Base-by-base conservation (phyloP, 1,284 basidiomycete genomes). In the Fomitopsis pinicola region DNA sequence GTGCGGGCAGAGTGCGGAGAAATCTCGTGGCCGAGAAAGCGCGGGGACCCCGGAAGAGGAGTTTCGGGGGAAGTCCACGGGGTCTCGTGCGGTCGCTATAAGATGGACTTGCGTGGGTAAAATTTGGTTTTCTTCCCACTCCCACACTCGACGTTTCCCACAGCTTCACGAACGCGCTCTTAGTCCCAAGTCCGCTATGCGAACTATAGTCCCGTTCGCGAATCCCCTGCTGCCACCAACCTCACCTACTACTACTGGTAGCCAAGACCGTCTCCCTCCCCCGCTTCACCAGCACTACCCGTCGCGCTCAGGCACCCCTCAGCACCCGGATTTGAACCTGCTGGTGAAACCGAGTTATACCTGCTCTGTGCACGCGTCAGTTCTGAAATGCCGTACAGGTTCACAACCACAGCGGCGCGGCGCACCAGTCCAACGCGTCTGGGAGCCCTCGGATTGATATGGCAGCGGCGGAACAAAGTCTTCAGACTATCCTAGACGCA, bases 401-500 rank as follows among this genome's bases (percentile, higher is more conserved):
- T 22, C 68, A 67, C 52, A 71, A 63, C 60, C 69, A 65, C n/a
- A 63, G 66, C 62, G 61, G 66, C 56, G 65, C 62, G 22, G 61
- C 64, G 36, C 67, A 64, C 58, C 68, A 66, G 10, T 64, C 63
- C 33, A 63, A 77, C 61, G 64, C 67, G 5, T 61, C 58, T 35
- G 64, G 67, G 62, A 53, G 59, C 9, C 65, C 64, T 28, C 62
- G 64, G 40, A 71, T 81, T 55, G 83, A 81, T 70, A 53, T 60
- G 42, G 33, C 60, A 9, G 58, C 63, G 12, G 66, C 83, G 79
- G 63, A 80, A 77, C 78, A 82, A 52, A 87, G 88, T 45, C 78
- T 89, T 38, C 86, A 89, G 65, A 85, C 87, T 46, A 83, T 88
- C 64, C 75, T 87, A 60, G 80, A 81, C 19, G 77, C 82, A 14